phyloP scores from a whole-genome alignment of 306 rosid genomes.

The Cyclanthera cordifolia region DNA sequence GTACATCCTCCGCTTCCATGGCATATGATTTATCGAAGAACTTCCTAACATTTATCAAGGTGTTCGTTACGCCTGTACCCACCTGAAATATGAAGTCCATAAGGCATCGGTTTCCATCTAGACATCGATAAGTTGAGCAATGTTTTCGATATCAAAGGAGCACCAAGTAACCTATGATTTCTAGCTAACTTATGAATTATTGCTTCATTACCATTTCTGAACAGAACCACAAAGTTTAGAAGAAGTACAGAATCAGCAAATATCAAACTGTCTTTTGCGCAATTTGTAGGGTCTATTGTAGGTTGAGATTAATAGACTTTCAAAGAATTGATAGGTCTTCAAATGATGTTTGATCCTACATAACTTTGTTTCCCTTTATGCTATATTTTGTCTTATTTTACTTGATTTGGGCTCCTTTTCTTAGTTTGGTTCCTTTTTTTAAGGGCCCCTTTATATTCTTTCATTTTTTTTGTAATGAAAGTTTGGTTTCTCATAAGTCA shows the following conservation, averaged over 20 bases:
- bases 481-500: no score
- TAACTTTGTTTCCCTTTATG: no score
- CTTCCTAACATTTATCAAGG: slow-evolving; percentile 63
- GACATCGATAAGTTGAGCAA: background rate
- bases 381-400: no score
- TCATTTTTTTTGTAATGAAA: no score
- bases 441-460: no score
- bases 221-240: background rate
- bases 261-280: no score
- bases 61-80: slow-evolving; percentile 83
- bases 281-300: background rate
- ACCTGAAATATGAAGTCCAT: slow-evolving; percentile 29
- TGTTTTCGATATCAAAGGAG: background rate
- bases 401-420: no score
- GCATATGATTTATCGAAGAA: slow-evolving; percentile 50
- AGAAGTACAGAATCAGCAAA: no score
- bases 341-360: no score
- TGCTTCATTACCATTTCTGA: background rate
- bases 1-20: slow-evolving; percentile 72
- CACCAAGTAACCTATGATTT: background rate
- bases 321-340: no score
- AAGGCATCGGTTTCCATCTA: background rate
- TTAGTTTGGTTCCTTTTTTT: no score
- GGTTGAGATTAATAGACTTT: no score
- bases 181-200: background rate